Evolutionary conservation across 2,329 filamentous ascomycete genomes (phyloP), one percentile per base, ranked within the genome.

Genomic region (Fusarium sp.): DNA sequence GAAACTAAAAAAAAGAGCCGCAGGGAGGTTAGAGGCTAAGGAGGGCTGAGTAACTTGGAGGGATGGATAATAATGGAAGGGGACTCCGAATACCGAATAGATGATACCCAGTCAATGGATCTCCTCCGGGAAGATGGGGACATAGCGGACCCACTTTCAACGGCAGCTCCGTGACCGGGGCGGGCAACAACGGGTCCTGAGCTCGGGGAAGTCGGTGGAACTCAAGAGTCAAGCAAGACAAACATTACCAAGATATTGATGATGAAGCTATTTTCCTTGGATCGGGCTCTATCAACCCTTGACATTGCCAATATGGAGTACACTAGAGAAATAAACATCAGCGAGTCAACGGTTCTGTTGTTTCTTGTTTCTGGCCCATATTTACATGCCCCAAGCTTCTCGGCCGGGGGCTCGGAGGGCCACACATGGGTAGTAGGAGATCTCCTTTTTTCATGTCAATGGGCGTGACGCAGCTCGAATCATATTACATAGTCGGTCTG

Each of bases 161-260:
- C 66, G 66, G 66, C 66, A 63, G 62, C 62, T 70, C 66, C 66
- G 66, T 65, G 57, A 61, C 66, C 66, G 47, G 48, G 50, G 53
- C 66, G 66, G 66, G 58, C 66, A 70, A 67, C 44, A 69, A 67
- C 57, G 66, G 66, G 66, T 28, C 59, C 41, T 37, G 46, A 39
- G 18, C 10, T 49, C 39, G 24, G 16, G 47, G 26, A 35, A 53
- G 38, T 64, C 63, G 54, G 62, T 28, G 41, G 37, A 53, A 39
- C 38, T 35, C 20, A 44, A 33, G 44, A 29, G 39, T 62, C 39
- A 42, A 33, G 33, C 39, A 42, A 33, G 33, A 15, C 23, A 57
- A 57, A 23, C 37, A 41, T 31, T 48, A 48, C 33, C 37, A 63
- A 56, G n/a, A 37, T 38, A 21, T 54, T 42, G 35, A 13, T 41